Percentiles rank a stretch among this genome's conserved stretches.
These are phyloP conservation scores for Craterostigma plantagineum DNA, from an alignment of 257 asterid species.

Conservation along the genomic window DNA sequence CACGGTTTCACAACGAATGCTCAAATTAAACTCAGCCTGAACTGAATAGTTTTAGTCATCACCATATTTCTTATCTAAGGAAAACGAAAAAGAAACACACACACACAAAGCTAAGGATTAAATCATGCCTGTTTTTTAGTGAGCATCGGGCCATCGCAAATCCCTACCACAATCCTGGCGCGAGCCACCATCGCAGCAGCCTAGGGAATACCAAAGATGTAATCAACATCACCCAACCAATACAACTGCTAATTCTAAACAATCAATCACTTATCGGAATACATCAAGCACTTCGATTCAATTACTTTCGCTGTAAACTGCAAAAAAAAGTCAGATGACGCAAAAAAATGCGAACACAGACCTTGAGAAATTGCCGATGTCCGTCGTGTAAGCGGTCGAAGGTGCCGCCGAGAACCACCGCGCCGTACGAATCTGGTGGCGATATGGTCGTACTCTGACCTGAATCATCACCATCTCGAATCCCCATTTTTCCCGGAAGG, in stretches of 20 bases:
- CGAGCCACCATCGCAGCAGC: conserved; percentile 55
- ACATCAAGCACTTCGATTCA: no score
- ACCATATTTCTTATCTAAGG: no score
- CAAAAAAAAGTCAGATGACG: not conserved
- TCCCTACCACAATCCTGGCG: conserved; percentile 67
- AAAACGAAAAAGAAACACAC: not conserved
- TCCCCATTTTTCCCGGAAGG: conserved; percentile 12
- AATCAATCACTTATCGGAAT: no score
- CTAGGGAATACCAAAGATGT: conserved; percentile 14
- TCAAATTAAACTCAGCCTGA: no score
- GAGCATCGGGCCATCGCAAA: conserved; percentile 87
- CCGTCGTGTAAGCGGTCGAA: conserved; percentile 92
- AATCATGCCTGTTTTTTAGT: conserved; percentile 43
- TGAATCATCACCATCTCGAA: conserved; percentile 15
- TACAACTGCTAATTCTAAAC: not conserved
- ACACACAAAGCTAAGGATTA: not conserved
- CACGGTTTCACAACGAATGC: no score
- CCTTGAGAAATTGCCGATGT: conserved; percentile 88
- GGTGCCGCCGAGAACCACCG: conserved; percentile 92
- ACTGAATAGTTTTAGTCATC: not conserved
- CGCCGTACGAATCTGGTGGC: conserved; percentile 13
- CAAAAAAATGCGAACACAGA: no score
- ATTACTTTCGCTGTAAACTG: not conserved
- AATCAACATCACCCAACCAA: not conserved
- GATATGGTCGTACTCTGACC: conserved; percentile 15